Evolutionary conservation across 2,329 filamentous ascomycete species (phyloP).

Genomic region (Neonectria faginata): DNA sequence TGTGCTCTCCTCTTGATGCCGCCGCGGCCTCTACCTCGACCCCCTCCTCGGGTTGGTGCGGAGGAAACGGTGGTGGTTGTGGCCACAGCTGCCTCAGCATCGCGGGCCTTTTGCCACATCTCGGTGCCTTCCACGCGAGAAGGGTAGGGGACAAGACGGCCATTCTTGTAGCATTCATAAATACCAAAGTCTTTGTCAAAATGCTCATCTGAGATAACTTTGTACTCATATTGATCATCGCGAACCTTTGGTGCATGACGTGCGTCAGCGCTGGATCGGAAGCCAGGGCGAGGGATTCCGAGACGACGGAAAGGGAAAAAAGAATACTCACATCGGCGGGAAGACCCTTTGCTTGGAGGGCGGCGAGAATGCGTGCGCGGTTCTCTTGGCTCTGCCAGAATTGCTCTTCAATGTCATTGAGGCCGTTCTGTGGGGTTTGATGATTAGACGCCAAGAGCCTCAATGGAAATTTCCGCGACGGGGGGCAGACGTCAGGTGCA

Average conservation of each 20-base stretch:
- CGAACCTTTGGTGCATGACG: conserved; percentile 47
- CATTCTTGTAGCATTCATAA: conserved; percentile 56
- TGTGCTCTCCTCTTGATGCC: conserved; percentile 63
- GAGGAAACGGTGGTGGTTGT: conserved; percentile 40
- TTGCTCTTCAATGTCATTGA: conserved; percentile 54
- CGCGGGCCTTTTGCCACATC: conserved; percentile 54
- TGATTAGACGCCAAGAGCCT: conserved; percentile 37
- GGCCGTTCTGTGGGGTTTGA: conserved; percentile 49
- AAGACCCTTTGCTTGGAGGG: conserved; percentile 57
- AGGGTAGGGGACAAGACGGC: conserved; percentile 59
- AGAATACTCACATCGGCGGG: conserved; percentile 61
- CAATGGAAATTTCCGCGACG: conserved; percentile 39
- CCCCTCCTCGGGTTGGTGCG: conserved; percentile 45
- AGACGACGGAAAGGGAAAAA: conserved; percentile 37
- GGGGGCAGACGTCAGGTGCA: conserved; percentile 33
- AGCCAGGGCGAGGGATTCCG: conserved; percentile 27
- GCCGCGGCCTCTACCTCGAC: conserved; percentile 50
- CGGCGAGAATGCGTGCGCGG: conserved; percentile 59
- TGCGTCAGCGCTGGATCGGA: conserved; percentile 37
- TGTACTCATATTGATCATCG: conserved; percentile 60
- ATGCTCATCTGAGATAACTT: conserved; percentile 58
- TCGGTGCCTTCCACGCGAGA: conserved; percentile 57
- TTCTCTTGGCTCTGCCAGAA: conserved; percentile 61
- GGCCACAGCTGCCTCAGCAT: conserved; percentile 53
- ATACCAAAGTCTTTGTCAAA: conserved; percentile 57